Conservation (phyloP, 257 asterid genomes). For the Solanum habrochaites region DNA sequence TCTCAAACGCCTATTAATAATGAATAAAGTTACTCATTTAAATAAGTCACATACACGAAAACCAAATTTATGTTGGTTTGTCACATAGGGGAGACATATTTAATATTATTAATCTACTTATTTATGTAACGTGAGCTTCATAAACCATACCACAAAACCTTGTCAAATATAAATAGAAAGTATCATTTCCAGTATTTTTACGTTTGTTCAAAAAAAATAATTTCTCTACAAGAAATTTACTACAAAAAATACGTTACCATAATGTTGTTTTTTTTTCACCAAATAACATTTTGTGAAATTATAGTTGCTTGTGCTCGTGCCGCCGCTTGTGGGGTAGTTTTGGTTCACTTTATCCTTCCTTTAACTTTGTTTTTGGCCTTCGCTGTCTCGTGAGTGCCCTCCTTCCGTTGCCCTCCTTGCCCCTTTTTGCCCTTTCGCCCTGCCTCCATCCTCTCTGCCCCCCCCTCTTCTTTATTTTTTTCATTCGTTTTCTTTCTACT, state of each 20-base stretch:
- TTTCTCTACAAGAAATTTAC: not conserved
- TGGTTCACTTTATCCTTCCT: slow-evolving; percentile 6
- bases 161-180: no score
- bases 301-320: not conserved
- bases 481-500: no score
- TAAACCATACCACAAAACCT: not conserved
- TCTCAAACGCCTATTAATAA: not conserved
- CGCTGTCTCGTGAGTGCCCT: no score
- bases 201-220: no score
- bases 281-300: not conserved
- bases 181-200: no score
- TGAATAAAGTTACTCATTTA: not conserved
- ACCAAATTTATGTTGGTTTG: not conserved
- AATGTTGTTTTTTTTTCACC: no score
- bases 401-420: no score
- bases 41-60: not conserved
- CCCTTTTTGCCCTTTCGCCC: not conserved
- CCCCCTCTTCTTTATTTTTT: no score
- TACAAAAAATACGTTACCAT: not conserved
- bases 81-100: not conserved
- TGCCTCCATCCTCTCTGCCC: no score
- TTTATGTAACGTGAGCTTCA: not conserved
- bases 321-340: slow-evolving; percentile 3
- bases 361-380: no score
- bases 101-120: no score